These are phyloP conservation scores for Leccinellum luteum DNA, from an alignment of 768 basidiomycete genomes.

Conservation along the genomic window DNA sequence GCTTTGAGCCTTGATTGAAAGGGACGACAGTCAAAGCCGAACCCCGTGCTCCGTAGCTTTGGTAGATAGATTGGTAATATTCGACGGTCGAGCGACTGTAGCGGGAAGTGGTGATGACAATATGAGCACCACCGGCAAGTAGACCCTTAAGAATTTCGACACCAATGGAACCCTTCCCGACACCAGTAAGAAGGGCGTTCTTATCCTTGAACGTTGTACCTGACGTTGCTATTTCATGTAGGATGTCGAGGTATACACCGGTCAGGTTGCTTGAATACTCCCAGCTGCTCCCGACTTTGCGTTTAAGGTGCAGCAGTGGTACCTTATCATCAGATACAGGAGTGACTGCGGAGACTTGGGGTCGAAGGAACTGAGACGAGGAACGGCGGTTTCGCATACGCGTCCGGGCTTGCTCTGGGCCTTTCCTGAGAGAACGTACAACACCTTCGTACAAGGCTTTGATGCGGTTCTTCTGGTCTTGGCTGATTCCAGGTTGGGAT, in stretches of 20 bases:
- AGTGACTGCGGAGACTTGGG: constrained; percentile 69
- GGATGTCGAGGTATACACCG: constrained; percentile 90
- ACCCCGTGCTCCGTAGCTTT: constrained; percentile 89
- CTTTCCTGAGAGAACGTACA: constrained; percentile 85
- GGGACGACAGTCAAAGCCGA: constrained; percentile 98
- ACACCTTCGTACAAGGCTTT: constrained; percentile 96
- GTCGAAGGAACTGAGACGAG: constrained; percentile 96
- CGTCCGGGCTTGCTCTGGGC: constrained; percentile 58
- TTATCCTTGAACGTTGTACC: constrained; percentile 99
- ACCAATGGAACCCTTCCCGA: constrained; percentile 97
- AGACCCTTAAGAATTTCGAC: constrained; percentile 97
- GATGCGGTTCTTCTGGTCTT: constrained; percentile 94
- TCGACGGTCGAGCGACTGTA: constrained; percentile 95
- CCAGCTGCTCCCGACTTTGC: constrained; percentile 93
- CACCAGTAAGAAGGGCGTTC: constrained; percentile 96
- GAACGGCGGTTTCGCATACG: constrained; percentile 77
- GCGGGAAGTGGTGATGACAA: constrained; percentile 96
- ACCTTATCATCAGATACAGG: constrained; percentile 84
- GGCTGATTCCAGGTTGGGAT: constrained; percentile 94
- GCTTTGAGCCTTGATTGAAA: constrained; percentile 98
- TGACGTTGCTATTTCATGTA: constrained; percentile 97
- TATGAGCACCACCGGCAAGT: constrained; percentile 92
- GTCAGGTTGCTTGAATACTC: constrained; percentile 98
- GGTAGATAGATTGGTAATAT: constrained; percentile 98
- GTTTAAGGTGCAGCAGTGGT: constrained; percentile 93